phyloP scores from a whole-genome alignment of 345 rosid species.

The Hibiscus mutabilis region DNA sequence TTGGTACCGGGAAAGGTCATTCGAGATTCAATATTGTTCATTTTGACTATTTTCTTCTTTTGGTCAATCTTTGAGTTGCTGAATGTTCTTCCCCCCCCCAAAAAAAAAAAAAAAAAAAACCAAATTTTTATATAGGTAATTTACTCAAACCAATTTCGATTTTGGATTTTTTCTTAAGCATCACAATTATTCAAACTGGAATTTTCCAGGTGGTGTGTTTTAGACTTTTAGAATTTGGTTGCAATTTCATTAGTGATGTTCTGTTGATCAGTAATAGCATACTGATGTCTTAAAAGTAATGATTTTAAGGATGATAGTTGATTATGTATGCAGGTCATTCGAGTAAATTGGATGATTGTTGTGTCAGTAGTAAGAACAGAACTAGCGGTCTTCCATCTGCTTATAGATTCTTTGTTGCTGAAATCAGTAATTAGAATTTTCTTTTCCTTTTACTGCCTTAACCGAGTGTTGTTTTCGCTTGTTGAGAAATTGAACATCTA shows the following conservation, averaged over 20 bases:
- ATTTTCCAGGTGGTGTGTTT: neutral
- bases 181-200: neutral
- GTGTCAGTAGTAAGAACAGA: neutral
- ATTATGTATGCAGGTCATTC: neutral
- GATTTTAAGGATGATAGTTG: neutral
- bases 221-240: neutral
- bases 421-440: neutral
- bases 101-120: too few species aligned
- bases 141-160: too few species aligned
- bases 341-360: neutral
- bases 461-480: neutral
- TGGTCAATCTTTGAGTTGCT: neutral
- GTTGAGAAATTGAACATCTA: neutral
- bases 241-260: neutral
- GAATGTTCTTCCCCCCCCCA: too few species aligned
- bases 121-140: too few species aligned
- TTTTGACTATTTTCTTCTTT: neutral
- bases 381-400: neutral
- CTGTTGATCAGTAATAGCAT: neutral
- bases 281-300: too few species aligned
- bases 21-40: neutral
- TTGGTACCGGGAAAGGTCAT: neutral
- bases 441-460: neutral
- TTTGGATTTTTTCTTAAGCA: neutral
- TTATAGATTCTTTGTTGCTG: neutral